Evolutionary conservation across 139 green algal genomes (phyloP).

Genomic region (Pedinophyceae sp.): DNA sequence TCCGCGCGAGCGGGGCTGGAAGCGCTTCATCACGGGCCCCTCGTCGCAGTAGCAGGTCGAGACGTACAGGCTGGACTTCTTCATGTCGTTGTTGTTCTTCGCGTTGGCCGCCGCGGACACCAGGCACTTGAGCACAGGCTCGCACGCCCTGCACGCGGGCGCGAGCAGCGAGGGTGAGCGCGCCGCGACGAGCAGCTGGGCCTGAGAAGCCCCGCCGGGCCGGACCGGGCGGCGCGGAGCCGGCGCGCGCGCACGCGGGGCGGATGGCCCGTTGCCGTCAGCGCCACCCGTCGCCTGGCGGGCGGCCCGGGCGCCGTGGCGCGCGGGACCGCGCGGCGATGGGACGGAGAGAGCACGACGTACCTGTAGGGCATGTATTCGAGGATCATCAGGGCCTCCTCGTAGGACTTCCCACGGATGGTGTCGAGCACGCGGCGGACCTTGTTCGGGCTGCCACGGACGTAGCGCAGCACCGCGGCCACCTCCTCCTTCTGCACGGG

Average conservation of each 20-base stretch:
- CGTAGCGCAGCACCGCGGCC: no score
- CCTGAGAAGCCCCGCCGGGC: no score
- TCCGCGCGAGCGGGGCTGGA: slow-evolving; percentile 25
- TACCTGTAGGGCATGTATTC: slow-evolving; percentile 89
- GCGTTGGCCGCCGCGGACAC: slow-evolving; percentile 74
- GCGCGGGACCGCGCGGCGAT: no score
- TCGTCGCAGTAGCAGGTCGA: slow-evolving; percentile 61
- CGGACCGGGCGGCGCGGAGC: background rate
- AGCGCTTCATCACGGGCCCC: slow-evolving; percentile 64
- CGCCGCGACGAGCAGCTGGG: no score
- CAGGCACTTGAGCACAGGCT: slow-evolving; percentile 39
- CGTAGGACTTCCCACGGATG: slow-evolving; percentile 76
- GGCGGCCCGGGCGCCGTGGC: no score
- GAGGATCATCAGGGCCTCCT: slow-evolving; percentile 83
- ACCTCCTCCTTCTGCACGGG: no score
- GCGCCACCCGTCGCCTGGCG: no score
- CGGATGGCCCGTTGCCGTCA: no score
- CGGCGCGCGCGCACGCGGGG: slow-evolving; percentile 7
- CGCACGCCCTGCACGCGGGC: slow-evolving; percentile 48
- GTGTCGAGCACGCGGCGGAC: slow-evolving; percentile 77
- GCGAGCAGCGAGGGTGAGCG: no score
- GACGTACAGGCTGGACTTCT: slow-evolving; percentile 72
- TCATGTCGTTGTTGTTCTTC: slow-evolving; percentile 82
- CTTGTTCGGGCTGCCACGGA: no score
- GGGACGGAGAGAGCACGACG: no score